Evolutionary conservation across 345 rosid genomes (phyloP), one percentile per base, ranked within the genome.

Genomic region (Fremontodendron californicum): DNA sequence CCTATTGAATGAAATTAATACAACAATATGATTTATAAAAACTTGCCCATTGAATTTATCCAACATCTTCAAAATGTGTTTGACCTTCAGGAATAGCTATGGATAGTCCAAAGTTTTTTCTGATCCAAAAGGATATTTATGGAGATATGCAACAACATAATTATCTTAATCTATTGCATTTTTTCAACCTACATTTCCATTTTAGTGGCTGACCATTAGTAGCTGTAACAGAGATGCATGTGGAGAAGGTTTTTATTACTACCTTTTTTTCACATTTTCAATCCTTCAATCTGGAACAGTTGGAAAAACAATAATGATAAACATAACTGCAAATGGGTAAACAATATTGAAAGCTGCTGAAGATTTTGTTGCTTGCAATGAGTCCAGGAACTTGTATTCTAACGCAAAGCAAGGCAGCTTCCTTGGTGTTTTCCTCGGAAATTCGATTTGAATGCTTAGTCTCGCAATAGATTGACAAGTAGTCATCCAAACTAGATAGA

Each of bases 211-310:
- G 57, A 51, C 8, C n/a, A 5, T 51, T 19, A 5, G 23, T n/a
- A 51, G n/a, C 7, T 5, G 9, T 6, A 19, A 0, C 57, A 51
- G 8, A 19, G 57, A 19, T 19, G 0, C 57, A 51, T 1, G 9
- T 19, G 8, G 57, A 51, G 23, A 51, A 9, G 23, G 0, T 54
- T 79, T 79, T 88, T 86, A 3, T 71, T 42, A 42, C 45, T 45
- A 3, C 4, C 10, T 11, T 45, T 11, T 45, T 45, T 12, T 45
- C 15, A 45, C 48, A 45, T 45, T 45, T 45, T 45, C 15, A 10
- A 11, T 45, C 15, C 48, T 10, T 45, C 48, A 11, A 45, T 11
- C 48, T 45, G 48, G 15, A 11, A 39, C 5, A 39, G 7, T 39
- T 39, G 40, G 40, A 39, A 39, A 39, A 39, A 39, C 35, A 39